A percentile compares a stretch with the other conserved stretches of the same genome.
phyloP scores from a whole-genome alignment of 106 monocot species.

The Dioscorea alata region DNA sequence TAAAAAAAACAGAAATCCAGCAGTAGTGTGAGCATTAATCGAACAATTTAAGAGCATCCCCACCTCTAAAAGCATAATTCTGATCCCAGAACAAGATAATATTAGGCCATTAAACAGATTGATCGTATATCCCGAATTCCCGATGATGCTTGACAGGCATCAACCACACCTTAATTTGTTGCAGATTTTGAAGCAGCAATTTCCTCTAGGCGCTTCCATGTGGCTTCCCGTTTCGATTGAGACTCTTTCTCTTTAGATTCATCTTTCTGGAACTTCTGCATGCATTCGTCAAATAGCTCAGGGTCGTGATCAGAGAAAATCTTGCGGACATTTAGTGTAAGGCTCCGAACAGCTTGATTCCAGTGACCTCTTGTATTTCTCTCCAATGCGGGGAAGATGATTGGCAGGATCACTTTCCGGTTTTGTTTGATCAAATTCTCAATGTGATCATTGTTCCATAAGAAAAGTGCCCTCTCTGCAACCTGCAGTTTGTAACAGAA shows the following conservation, averaged over 20 bases:
- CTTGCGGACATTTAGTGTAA: constrained; percentile 28
- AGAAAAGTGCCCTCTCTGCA: constrained; percentile 25
- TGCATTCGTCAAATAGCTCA: constrained; percentile 31
- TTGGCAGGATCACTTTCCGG: constrained; percentile 23
- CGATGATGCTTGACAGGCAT: no score
- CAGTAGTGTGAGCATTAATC: no score
- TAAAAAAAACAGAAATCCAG: no score
- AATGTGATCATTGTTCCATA: constrained; percentile 44
- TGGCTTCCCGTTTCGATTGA: constrained; percentile 11
- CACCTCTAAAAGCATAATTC: no score
- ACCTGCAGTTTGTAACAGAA: constrained; percentile 5
- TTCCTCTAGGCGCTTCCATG: constrained; percentile 5
- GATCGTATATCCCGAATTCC: no score
- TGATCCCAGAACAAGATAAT: no score
- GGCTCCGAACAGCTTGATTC: constrained; percentile 32
- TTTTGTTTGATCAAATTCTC: constrained; percentile 31
- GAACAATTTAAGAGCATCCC: no score
- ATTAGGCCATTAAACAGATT: no score
- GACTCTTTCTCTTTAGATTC: constrained; percentile 13
- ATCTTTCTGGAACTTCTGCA: constrained; percentile 22
- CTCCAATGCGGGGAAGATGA: constrained; percentile 25
- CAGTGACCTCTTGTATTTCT: constrained; percentile 22
- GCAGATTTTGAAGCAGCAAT: no score
- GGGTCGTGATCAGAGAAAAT: constrained; percentile 24
- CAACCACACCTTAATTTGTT: no score